These are phyloP conservation scores for Botrytis hyacinthi DNA, from an alignment of 2,329 filamentous ascomycete species.

Conservation along the genomic window DNA sequence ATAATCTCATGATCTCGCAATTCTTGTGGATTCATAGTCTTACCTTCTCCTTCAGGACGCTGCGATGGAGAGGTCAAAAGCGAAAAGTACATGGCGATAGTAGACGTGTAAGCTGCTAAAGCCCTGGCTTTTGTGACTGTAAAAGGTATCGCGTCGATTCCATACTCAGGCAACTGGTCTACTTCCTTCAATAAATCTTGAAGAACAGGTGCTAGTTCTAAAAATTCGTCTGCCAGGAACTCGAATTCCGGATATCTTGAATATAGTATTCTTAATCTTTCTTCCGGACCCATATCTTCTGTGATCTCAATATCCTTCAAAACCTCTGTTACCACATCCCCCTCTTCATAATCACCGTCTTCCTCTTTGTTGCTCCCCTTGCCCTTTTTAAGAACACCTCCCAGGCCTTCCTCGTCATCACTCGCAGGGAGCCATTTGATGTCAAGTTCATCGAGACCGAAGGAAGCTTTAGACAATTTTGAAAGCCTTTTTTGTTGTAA, in stretches of 20 bases:
- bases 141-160: constrained; percentile 31
- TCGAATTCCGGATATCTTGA: constrained; percentile 91
- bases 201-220: constrained; percentile 54
- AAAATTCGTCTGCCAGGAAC: constrained; percentile 70
- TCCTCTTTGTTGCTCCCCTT: constrained; percentile 48
- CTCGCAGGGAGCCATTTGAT: constrained; percentile 68
- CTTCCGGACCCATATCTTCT: constrained; percentile 71
- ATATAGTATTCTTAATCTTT: constrained; percentile 72
- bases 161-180: constrained; percentile 35
- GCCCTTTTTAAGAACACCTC: constrained; percentile 38
- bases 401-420: not conserved
- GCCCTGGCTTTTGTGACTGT: constrained; percentile 71
- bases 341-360: constrained; percentile 48
- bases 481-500: constrained; percentile 88
- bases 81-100: constrained; percentile 91
- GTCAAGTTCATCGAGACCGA: constrained; percentile 74
- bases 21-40: constrained; percentile 71
- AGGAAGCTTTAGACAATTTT: constrained; percentile 87
- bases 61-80: constrained; percentile 79
- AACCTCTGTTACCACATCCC: constrained; percentile 76
- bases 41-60: constrained; percentile 51
- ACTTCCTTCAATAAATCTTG: constrained; percentile 57
- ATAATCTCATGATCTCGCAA: constrained; percentile 89
- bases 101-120: constrained; percentile 79
- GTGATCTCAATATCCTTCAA: constrained; percentile 80